Conservation (phyloP, 106 monocot species). For the Allium sativum region DNA sequence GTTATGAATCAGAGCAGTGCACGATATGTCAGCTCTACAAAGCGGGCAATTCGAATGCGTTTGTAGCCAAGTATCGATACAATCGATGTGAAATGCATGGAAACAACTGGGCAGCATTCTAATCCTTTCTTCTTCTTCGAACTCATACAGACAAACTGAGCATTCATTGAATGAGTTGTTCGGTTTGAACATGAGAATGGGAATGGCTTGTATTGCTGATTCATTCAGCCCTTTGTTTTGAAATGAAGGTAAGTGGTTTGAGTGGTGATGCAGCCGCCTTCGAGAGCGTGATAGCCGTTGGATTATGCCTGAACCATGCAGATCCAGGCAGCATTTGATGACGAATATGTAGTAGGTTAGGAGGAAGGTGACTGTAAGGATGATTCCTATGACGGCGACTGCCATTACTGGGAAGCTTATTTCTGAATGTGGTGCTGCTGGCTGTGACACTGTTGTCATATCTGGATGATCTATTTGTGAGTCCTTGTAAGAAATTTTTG, state of each 20-base stretch:
- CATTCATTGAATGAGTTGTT: no score
- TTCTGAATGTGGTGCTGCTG: background rate
- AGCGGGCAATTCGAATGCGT: background rate
- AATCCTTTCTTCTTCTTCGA: slow-evolving; percentile 9
- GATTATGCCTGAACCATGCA: slow-evolving; percentile 10
- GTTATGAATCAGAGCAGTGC: no score
- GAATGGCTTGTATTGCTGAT: no score
- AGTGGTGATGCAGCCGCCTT: background rate
- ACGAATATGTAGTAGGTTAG: slow-evolving; percentile 38
- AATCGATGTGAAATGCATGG: slow-evolving; percentile 71
- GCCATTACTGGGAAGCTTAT: slow-evolving; percentile 15
- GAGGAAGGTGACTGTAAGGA: slow-evolving; percentile 24
- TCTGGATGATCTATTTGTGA: no score
- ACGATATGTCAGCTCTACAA: no score
- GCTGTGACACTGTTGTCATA: background rate
- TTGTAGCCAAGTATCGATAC: slow-evolving; percentile 69
- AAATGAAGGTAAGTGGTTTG: slow-evolving; percentile 7
- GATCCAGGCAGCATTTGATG: slow-evolving; percentile 26
- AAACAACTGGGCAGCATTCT: slow-evolving; percentile 43
- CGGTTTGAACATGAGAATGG: no score
- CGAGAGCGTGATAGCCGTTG: slow-evolving; percentile 11
- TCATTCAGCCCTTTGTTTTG: no score
- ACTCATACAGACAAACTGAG: background rate
- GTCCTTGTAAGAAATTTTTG: no score
- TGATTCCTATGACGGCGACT: slow-evolving; percentile 25